Evolutionary conservation across 768 basidiomycete genomes (phyloP).

Genomic region (Mycena sanguinolenta): DNA sequence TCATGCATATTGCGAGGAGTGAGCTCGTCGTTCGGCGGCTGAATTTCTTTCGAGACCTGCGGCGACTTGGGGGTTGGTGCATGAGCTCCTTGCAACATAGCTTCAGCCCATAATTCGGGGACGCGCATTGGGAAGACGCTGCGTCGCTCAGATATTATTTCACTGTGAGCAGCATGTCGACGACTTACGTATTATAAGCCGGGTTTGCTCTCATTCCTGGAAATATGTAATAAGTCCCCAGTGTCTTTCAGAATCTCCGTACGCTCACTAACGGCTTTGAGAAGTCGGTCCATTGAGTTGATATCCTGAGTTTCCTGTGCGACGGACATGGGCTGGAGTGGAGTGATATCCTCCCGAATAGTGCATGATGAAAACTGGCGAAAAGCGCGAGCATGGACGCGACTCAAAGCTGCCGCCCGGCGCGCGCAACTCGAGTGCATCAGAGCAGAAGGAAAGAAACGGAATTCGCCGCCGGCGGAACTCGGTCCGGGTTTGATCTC

Average conservation of each 20-base stretch:
- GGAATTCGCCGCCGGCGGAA: too few species aligned
- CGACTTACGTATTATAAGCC: slow-evolving; percentile 60
- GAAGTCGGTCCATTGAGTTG: slow-evolving; percentile 66
- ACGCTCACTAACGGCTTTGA: slow-evolving; percentile 69
- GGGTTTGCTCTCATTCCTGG: slow-evolving; percentile 68
- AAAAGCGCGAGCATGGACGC: not conserved
- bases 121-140: slow-evolving; percentile 72
- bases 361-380: slow-evolving; percentile 5
- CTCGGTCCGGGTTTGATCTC: not conserved
- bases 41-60: slow-evolving; percentile 5
- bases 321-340: slow-evolving; percentile 40
- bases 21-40: slow-evolving; percentile 42
- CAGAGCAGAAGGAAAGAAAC: not conserved
- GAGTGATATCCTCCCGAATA: not conserved
- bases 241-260: not conserved
- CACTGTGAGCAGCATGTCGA: not conserved
- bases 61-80: slow-evolving; percentile 27
- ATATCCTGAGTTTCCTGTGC: slow-evolving; percentile 72
- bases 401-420: not conserved
- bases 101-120: slow-evolving; percentile 69
- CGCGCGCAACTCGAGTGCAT: not conserved
- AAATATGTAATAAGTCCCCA: not conserved
- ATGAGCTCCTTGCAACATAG: slow-evolving; percentile 55
- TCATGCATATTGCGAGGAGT: slow-evolving; percentile 74
- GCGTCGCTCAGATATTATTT: slow-evolving; percentile 3